These are phyloP conservation scores for Penicillium argentinense DNA, from an alignment of 495 filamentous ascomycete genomes.

Conservation along the genomic window DNA sequence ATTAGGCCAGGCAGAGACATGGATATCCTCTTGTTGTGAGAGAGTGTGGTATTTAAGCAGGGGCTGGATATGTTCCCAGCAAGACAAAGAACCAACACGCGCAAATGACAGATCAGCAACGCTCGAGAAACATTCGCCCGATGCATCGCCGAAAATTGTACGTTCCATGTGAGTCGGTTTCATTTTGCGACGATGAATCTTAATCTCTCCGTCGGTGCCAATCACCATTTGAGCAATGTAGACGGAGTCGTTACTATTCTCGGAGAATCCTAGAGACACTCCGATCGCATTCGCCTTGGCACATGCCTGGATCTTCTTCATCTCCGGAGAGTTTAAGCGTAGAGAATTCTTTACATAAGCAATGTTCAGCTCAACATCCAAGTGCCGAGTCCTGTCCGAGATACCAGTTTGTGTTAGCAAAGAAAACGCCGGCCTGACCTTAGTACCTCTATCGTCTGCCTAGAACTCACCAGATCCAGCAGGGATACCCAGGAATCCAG, in stretches of 20 bases:
- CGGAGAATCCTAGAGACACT: constrained; percentile 56
- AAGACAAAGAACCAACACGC: constrained; percentile 48
- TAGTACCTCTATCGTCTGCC: background rate
- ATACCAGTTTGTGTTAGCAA: no score
- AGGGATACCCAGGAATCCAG: constrained; percentile 41
- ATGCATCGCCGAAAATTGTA: constrained; percentile 58
- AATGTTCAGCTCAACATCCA: constrained; percentile 43
- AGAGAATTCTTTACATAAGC: constrained; percentile 55
- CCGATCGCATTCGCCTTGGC: constrained; percentile 45
- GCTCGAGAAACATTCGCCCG: constrained; percentile 36
- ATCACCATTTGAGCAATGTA: constrained; percentile 61
- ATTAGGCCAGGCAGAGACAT: constrained; percentile 60
- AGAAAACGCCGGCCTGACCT: no score
- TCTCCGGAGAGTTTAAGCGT: constrained; percentile 40
- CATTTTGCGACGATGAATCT: constrained; percentile 51
- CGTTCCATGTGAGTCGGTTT: constrained; percentile 66
- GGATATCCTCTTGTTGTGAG: constrained; percentile 51
- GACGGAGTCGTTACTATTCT: constrained; percentile 44
- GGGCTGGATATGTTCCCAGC: constrained; percentile 63
- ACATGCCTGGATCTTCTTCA: constrained; percentile 40
- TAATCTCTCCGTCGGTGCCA: constrained; percentile 41
- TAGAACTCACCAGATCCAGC: constrained; percentile 48
- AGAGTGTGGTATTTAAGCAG: constrained; percentile 59
- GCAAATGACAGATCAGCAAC: constrained; percentile 46
- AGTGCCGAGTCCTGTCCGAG: constrained; percentile 36